Percentiles rank a stretch among this genome's conserved stretches.
These are phyloP conservation scores for Chrysoporthe cubensis DNA, from an alignment of 2,329 filamentous ascomycete genomes.

Conservation along the genomic window DNA sequence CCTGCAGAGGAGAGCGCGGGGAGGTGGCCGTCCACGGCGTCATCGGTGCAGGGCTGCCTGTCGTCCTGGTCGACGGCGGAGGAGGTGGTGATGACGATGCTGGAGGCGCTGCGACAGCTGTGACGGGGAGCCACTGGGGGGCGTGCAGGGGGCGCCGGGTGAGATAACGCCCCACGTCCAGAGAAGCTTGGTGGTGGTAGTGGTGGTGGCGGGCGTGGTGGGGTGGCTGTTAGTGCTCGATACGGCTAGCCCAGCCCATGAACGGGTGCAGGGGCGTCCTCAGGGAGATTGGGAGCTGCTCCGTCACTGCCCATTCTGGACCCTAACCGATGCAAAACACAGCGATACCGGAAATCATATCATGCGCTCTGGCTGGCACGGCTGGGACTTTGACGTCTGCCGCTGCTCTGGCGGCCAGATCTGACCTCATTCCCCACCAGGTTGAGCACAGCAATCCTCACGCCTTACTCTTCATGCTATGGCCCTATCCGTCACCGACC, in stretches of 20 bases:
- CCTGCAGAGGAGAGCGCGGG: neutral
- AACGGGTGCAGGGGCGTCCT: neutral
- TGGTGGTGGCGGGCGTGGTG: neutral
- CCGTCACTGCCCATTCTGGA: slow-evolving; percentile 10
- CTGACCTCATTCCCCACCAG: neutral
- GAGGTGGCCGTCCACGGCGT: neutral
- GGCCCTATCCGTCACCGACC: neutral
- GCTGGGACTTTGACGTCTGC: neutral
- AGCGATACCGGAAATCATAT: slow-evolving; percentile 6
- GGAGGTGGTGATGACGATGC: neutral
- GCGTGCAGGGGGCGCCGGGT: neutral
- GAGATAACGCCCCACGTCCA: slow-evolving; percentile 2
- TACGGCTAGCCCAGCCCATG: neutral
- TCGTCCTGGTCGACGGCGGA: neutral
- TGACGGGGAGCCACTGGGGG: too few species aligned
- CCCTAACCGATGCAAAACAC: slow-evolving; percentile 7
- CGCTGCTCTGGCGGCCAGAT: neutral
- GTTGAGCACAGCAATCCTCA: neutral
- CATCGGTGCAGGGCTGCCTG: neutral
- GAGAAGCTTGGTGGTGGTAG: neutral
- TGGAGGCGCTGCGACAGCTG: too few species aligned
- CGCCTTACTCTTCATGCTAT: neutral
- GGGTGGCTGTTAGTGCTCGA: neutral
- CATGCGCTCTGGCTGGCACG: neutral
- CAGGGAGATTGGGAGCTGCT: slow-evolving; percentile 11